phyloP scores from a whole-genome alignment of 1,284 basidiomycete species.

The Cyathus olla region DNA sequence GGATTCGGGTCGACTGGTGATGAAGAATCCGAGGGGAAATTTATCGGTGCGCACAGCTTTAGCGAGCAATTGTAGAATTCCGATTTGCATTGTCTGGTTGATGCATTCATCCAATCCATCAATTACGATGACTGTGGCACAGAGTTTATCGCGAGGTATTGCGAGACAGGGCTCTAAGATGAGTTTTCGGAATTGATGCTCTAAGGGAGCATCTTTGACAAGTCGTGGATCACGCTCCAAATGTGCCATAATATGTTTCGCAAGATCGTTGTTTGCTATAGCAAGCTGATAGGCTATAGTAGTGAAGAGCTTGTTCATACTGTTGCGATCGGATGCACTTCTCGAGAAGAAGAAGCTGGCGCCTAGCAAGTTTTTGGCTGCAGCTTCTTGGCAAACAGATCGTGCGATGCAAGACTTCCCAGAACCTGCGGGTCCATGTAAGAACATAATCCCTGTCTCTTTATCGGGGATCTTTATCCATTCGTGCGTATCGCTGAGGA shows the following conservation, averaged over 20 bases:
- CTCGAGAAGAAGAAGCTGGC: constrained; percentile 1
- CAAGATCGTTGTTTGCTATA: not conserved
- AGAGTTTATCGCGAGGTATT: not conserved
- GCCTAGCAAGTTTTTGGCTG: not conserved
- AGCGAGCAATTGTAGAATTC: constrained; percentile 33
- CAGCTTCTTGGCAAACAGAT: not conserved
- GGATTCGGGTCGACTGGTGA: constrained; percentile 32
- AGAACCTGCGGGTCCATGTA: constrained; percentile 22
- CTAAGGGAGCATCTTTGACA: not conserved
- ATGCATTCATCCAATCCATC: constrained; percentile 39
- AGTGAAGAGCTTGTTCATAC: not conserved
- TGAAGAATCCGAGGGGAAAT: constrained; percentile 35
- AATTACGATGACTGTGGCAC: constrained; percentile 24
- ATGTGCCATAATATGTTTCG: not conserved
- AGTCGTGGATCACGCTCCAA: constrained; percentile 6
- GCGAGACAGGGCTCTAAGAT: constrained; percentile 4
- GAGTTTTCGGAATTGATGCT: constrained; percentile 8
- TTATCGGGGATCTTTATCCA: not conserved
- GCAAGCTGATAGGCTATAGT: not conserved
- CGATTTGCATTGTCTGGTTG: constrained; percentile 27
- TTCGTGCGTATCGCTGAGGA: not conserved
- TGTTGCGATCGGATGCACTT: not conserved
- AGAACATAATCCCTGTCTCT: not conserved
- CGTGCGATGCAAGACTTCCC: constrained; percentile 13
- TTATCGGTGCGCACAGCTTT: constrained; percentile 27